These are phyloP conservation scores for Candida maris DNA, from an alignment of 805 yeast species.

Conservation along the genomic window DNA sequence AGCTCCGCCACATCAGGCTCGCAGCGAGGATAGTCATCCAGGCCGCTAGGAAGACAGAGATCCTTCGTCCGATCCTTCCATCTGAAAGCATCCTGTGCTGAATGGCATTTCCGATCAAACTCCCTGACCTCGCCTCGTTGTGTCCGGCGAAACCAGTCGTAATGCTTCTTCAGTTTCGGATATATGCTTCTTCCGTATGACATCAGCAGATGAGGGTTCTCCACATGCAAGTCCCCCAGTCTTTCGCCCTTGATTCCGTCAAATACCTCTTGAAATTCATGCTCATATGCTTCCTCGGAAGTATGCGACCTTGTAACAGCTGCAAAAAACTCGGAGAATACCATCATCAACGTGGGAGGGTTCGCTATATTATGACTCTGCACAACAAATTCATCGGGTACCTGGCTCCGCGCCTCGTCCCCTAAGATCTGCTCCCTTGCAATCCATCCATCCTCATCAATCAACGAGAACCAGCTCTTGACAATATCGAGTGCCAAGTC, in stretches of 20 bases:
- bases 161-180: constrained; percentile 73
- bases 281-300: too few relatives aligned
- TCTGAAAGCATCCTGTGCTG: constrained; percentile 65
- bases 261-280: background rate
- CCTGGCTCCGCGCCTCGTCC: constrained; percentile 81
- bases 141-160: constrained; percentile 77
- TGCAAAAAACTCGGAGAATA: constrained; percentile 55
- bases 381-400: constrained; percentile 76
- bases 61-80: constrained; percentile 90
- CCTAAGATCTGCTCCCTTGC: constrained; percentile 95
- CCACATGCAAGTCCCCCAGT: constrained; percentile 51
- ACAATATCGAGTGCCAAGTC: constrained; percentile 77
- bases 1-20: constrained; percentile 85
- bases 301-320: too few relatives aligned
- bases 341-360: constrained; percentile 89
- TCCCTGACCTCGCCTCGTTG: constrained; percentile 74
- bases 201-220: constrained; percentile 55
- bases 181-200: constrained; percentile 63
- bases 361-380: constrained; percentile 91
- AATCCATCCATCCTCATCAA: constrained; percentile 93
- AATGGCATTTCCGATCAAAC: constrained; percentile 56
- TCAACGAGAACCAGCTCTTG: constrained; percentile 80
- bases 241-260: background rate
- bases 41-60: constrained; percentile 88
- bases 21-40: constrained; percentile 94